phyloP scores from a whole-genome alignment of 768 basidiomycete genomes.

The Tricholoma hemisulphureum region DNA sequence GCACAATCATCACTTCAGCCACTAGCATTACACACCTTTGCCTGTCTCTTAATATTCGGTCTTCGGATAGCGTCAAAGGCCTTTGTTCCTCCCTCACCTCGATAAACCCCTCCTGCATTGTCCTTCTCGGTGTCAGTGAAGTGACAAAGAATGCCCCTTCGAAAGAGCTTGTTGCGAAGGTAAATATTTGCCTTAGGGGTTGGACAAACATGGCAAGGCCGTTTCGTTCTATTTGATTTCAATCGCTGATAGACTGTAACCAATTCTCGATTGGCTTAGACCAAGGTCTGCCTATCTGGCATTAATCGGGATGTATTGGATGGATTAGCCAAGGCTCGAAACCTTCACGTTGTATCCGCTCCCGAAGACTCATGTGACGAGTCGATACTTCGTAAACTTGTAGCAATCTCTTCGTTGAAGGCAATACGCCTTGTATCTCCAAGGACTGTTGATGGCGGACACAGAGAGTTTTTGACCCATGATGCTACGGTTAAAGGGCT shows the following conservation, averaged over 20 bases:
- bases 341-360: background rate
- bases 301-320: background rate
- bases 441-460: background rate
- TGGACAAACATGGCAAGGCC: background rate
- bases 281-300: background rate
- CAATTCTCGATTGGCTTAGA: background rate
- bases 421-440: background rate
- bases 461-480: no score
- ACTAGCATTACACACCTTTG: constrained; percentile 11
- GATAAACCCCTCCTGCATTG: constrained; percentile 4
- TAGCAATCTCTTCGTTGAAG: no score
- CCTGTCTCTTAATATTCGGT: constrained; percentile 7
- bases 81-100: constrained; percentile 5
- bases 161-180: background rate
- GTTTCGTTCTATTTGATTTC: no score
- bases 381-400: background rate
- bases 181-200: background rate
- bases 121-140: background rate
- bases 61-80: constrained; percentile 6
- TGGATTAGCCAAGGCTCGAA: background rate
- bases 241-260: no score
- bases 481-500: background rate
- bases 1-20: constrained; percentile 3
- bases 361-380: no score
- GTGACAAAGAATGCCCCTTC: background rate